Evolutionary conservation across 768 basidiomycete genomes (phyloP).

Genomic region (Lentinula guzmanii): DNA sequence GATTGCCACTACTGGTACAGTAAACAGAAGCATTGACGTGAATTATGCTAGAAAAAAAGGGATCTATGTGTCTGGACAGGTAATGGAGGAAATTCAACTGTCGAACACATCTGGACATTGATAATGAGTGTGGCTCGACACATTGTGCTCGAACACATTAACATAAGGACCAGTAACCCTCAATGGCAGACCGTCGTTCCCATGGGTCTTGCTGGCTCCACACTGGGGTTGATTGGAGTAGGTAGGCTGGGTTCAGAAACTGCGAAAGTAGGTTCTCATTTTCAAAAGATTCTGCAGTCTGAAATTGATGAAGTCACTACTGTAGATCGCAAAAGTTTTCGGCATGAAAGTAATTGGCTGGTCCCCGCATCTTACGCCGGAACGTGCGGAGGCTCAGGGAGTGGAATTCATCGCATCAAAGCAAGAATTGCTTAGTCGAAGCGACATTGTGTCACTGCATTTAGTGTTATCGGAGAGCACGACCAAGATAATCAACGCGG

Average conservation of each 20-base stretch:
- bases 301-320: background rate
- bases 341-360: slow-evolving; percentile 56
- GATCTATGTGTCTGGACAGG: slow-evolving; percentile 46
- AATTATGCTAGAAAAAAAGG: slow-evolving; percentile 39
- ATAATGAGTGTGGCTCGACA: slow-evolving; percentile 45
- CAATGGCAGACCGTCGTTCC: slow-evolving; percentile 53
- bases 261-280: slow-evolving; percentile 32
- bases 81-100: slow-evolving; percentile 37
- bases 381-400: slow-evolving; percentile 39
- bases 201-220: slow-evolving; percentile 45
- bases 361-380: slow-evolving; percentile 59
- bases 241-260: slow-evolving; percentile 50
- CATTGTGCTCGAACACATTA: slow-evolving; percentile 42
- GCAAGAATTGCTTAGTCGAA: slow-evolving; percentile 42
- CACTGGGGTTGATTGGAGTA: slow-evolving; percentile 55
- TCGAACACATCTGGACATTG: slow-evolving; percentile 64
- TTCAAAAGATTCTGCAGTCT: background rate
- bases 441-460: slow-evolving; percentile 60
- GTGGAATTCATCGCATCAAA: slow-evolving; percentile 44
- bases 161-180: slow-evolving; percentile 35
- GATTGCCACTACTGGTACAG: slow-evolving; percentile 51
- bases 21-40: slow-evolving; percentile 46
- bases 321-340: slow-evolving; percentile 54
- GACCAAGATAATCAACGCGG: slow-evolving; percentile 36
- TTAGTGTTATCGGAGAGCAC: slow-evolving; percentile 50